Conservation (phyloP, 352 stramenopile genomes). For the Thalassiosira hispida region DNA sequence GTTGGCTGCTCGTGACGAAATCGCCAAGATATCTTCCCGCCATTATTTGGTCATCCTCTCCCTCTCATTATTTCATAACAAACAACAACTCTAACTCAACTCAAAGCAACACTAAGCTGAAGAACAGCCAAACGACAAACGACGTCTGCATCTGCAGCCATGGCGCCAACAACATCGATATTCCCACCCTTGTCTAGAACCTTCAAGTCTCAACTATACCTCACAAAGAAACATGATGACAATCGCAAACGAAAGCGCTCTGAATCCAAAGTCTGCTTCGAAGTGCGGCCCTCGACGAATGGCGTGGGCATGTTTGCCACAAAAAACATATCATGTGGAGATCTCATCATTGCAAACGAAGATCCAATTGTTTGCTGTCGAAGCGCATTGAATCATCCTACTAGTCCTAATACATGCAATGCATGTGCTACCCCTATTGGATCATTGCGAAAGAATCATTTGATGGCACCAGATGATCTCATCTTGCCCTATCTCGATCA, state of each 20-base stretch:
- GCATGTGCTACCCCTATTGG: slow-evolving; percentile 14
- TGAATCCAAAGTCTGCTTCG: not conserved
- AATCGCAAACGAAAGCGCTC: slow-evolving; percentile 13
- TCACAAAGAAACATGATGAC: not conserved
- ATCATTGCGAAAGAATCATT: slow-evolving; percentile 14
- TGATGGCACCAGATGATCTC: slow-evolving; percentile 3
- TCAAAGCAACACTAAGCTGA: no score
- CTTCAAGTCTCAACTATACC: slow-evolving; percentile 10
- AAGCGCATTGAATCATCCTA: not conserved
- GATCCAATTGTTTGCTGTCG: slow-evolving; percentile 17
- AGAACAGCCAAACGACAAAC: no score
- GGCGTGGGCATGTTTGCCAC: slow-evolving; percentile 26
- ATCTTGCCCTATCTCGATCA: not conserved
- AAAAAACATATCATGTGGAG: slow-evolving; percentile 16
- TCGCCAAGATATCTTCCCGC: no score
- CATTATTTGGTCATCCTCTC: no score
- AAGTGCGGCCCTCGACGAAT: slow-evolving; percentile 1
- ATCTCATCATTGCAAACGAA: slow-evolving; percentile 31
- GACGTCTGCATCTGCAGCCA: no score
- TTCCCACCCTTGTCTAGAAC: slow-evolving; percentile 6
- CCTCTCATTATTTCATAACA: no score
- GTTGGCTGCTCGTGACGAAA: no score
- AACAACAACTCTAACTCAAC: no score
- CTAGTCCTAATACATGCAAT: not conserved
- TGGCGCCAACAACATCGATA: slow-evolving; percentile 4